A percentile compares a stretch with the other conserved stretches of the same genome.
Evolutionary conservation across 2,329 filamentous ascomycete species (phyloP).

Genomic region (Neofusicoccum parvum): DNA sequence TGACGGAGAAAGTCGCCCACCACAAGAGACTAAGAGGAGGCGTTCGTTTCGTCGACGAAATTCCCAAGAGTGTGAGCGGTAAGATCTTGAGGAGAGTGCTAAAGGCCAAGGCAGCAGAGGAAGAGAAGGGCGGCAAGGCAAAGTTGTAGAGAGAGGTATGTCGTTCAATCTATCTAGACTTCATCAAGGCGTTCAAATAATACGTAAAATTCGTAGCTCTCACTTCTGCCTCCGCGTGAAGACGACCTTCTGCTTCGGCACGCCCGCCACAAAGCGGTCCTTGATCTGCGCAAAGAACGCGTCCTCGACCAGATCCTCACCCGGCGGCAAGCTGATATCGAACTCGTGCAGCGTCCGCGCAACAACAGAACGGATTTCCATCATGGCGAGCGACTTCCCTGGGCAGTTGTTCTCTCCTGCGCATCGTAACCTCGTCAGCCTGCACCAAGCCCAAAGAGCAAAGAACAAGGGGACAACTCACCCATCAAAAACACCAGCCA

Average conservation of each 20-base stretch:
- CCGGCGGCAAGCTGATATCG: slow-evolving; percentile 28
- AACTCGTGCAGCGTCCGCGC: not conserved
- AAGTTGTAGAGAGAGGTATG: slow-evolving; percentile 40
- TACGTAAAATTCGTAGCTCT: not conserved
- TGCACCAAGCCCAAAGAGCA: too few relatives aligned
- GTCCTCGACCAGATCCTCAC: slow-evolving; percentile 24
- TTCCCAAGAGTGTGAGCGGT: slow-evolving; percentile 50
- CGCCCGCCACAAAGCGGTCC: slow-evolving; percentile 31
- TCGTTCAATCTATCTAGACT: not conserved
- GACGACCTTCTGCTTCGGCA: not conserved
- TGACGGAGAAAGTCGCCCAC: slow-evolving; percentile 46
- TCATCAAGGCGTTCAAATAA: not conserved
- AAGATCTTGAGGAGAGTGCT: slow-evolving; percentile 51
- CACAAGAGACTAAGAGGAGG: slow-evolving; percentile 52
- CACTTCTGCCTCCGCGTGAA: not conserved
- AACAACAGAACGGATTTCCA: slow-evolving; percentile 10
- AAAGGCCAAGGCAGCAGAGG: slow-evolving; percentile 46
- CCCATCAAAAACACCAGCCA: slow-evolving; percentile 1
- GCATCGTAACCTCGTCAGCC: too few relatives aligned
- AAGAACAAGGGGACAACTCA: not conserved
- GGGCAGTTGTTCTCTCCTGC: slow-evolving; percentile 6
- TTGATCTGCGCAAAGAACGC: slow-evolving; percentile 28
- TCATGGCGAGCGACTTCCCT: slow-evolving; percentile 2
- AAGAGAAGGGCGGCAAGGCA: slow-evolving; percentile 42
- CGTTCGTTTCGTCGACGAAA: slow-evolving; percentile 49